Evolutionary conservation across 1,284 basidiomycete genomes (phyloP).

Genomic region (Trametes versicolor): DNA sequence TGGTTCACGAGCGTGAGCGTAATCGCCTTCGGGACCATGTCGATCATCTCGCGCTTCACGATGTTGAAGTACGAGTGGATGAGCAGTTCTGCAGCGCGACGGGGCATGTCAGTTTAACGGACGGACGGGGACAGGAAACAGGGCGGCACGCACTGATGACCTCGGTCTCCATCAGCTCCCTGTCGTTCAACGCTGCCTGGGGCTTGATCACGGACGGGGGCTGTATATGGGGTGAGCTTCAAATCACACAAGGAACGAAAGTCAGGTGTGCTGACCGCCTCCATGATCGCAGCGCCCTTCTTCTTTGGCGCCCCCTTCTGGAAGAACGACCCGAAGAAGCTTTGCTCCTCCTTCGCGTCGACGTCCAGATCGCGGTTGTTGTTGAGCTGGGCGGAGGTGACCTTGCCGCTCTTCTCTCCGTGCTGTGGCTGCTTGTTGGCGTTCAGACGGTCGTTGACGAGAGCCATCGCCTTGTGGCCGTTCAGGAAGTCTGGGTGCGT

Average conservation of each 20-base stretch:
- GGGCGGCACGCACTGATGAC: slow-evolving; percentile 90
- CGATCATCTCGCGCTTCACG: slow-evolving; percentile 99
- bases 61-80: slow-evolving; percentile 97
- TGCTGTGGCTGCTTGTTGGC: slow-evolving; percentile 71
- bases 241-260: slow-evolving; percentile 88
- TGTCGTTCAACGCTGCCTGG: slow-evolving; percentile 91
- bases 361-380: slow-evolving; percentile 81
- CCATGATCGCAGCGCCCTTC: slow-evolving; percentile 80
- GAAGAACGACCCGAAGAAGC: slow-evolving; percentile 72
- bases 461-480: slow-evolving; percentile 95
- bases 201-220: slow-evolving; percentile 94
- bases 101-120: not conserved
- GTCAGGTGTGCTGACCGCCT: slow-evolving; percentile 80
- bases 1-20: slow-evolving; percentile 92
- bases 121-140: not conserved
- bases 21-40: slow-evolving; percentile 99
- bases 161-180: slow-evolving; percentile 98
- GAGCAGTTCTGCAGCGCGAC: slow-evolving; percentile 71
- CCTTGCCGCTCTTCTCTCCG: slow-evolving; percentile 69
- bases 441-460: slow-evolving; percentile 88
- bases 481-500: slow-evolving; percentile 98
- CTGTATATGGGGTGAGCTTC: slow-evolving; percentile 58
- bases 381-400: slow-evolving; percentile 1
- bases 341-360: slow-evolving; percentile 60
- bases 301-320: slow-evolving; percentile 98